Evolutionary conservation across 768 basidiomycete genomes (phyloP), one percentile per base, ranked within the genome.

Genomic region (Calvatia gigantea): DNA sequence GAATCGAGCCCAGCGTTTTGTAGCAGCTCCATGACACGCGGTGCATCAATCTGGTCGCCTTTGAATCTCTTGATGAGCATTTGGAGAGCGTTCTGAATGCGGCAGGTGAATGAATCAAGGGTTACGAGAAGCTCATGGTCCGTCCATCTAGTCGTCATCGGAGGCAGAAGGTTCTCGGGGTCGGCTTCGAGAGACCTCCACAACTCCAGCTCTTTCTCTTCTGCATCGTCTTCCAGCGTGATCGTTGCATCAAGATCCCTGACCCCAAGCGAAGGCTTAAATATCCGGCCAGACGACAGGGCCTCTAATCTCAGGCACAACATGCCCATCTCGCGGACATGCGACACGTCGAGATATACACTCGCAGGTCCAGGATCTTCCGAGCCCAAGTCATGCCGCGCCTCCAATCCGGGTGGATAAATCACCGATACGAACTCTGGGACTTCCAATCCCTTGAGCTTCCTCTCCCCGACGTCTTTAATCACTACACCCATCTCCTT

Each of bases 391-490:
- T 85, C 80, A 57, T 87, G 79, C 28, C 96, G 84, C 6, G 85
- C 86, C 38, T 82, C 80, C 33, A 98, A 75, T 3, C 82, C 80
- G 23, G 69, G 74, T 0, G 96, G 93, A 69, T 92, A 98, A 42
- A 98, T 77, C 15, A 87, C 68, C n/a, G 92, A 90, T 19, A 98
- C 75, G 60, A 81, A 78, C 70, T 98, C 96, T 1, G 94, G 92
- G 1, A 91, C 78, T 70, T 98, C 96, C 48, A 98, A 75, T 9
- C 97, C 97, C 70, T 98, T 98, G 59, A 98, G 82, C 67, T 92
- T 94, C 60, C 86, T 80, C 70, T 98, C 94, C 4, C 97, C 96
- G 15, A 95, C 79, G n/a, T 79, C 76, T 29, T 85, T 77, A 53
- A 94, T 78, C 31, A 77, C 73, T 33, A 93, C 75, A 1, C 87